Base-by-base conservation (phyloP, 208 protist genomes). In the Giardia muris region DNA sequence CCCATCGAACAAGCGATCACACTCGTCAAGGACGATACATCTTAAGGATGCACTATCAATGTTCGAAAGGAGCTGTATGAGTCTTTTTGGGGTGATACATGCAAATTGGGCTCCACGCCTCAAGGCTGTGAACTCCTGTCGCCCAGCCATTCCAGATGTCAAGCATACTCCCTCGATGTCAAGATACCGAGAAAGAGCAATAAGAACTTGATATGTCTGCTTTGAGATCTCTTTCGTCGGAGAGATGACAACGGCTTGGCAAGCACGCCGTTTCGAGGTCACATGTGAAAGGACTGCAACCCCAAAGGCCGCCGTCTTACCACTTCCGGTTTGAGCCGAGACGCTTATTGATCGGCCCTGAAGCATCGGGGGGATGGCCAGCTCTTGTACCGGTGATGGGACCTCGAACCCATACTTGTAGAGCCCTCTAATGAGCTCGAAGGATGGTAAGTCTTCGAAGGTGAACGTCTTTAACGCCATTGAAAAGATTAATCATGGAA, bases 141-240 rank as follows among this genome's bases (percentile, higher is more conserved):
- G 19, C 10, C n/a, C n/a, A 30, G 42, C 45, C 2, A 47, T 46
- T 47, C 1, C 2, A 47, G 2, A 43, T 47, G 44, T 47, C 1
- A 2, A 1, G 1, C 44, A 90, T n/a, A 47, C 43, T n/a, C 1
- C 2, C 1, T n/a, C 48, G 4, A 90, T 4, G 44, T n/a, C 87
- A 39, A 30, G 30, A 10, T 30, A 30, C 10, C 19, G 10, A 3
- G 43, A 43, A 0, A 90, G 4, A 2, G 45, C 1, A 4, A 67
- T 47, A 1, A 47, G 1, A 22, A 47, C 10, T 2, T 45, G 4
- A 4, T 48, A 90, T 2, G 87, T 90, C 44, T 90, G 44, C 0
- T 90, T 47, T 0, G 10, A 90, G 1, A 90, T n/a, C n/a, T 90
- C 87, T n/a, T 45, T 22, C n/a, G 87, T 90, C 2, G 87, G 87